phyloP scores from a whole-genome alignment of 495 filamentous ascomycete species.

The Bombardia bombarda region DNA sequence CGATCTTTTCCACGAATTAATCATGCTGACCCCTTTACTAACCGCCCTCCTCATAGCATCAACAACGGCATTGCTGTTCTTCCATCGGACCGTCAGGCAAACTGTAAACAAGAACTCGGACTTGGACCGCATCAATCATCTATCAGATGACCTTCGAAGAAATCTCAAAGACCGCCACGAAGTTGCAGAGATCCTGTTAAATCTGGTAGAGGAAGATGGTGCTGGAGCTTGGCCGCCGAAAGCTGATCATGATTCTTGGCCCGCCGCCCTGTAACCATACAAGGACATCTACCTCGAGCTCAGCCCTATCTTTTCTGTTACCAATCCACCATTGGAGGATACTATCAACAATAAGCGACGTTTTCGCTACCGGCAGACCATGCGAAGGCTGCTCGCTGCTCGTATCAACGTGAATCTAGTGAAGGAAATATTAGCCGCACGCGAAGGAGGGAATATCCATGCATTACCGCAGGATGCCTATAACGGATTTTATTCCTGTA shows the following conservation, averaged over 20 bases:
- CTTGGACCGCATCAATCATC: no score
- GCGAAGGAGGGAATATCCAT: constrained; percentile 18
- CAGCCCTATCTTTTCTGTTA: constrained; percentile 16
- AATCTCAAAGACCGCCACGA: constrained; percentile 10
- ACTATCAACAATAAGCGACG: constrained; percentile 8
- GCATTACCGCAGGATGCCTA: constrained; percentile 20
- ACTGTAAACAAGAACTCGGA: no score
- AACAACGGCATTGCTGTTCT: no score
- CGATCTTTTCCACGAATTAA: no score
- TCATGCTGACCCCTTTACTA: no score
- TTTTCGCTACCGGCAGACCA: background rate
- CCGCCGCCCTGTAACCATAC: constrained; percentile 22
- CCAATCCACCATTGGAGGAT: constrained; percentile 17
- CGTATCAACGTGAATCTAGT: constrained; percentile 20
- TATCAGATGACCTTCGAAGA: no score
- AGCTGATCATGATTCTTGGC: constrained; percentile 18
- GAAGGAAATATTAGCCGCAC: constrained; percentile 10
- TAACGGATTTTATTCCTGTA: constrained; percentile 33
- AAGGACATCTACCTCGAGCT: constrained; percentile 28
- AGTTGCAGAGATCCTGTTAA: constrained; percentile 8
- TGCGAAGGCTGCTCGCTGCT: constrained; percentile 11
- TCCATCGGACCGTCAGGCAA: no score
- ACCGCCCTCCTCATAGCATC: no score
- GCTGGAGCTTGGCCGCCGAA: constrained; percentile 30
- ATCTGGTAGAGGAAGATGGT: constrained; percentile 25